Percentiles rank a stretch among this genome's conserved stretches.
phyloP scores from a whole-genome alignment of 2,329 filamentous ascomycete species.

The Colletotrichum cordylinicola region DNA sequence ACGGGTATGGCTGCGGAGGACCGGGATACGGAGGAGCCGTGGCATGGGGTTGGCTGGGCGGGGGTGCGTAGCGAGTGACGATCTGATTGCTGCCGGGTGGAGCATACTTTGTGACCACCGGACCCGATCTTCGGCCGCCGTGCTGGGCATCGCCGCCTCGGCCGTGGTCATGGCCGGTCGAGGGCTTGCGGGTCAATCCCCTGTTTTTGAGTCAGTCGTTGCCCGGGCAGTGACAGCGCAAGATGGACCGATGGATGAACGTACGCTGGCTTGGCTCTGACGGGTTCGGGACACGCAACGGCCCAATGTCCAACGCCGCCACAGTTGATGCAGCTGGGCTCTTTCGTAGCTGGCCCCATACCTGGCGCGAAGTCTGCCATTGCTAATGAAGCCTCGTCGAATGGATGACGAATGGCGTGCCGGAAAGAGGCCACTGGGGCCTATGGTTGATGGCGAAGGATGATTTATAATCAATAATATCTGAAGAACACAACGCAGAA shows the following conservation, averaged over 20 bases:
- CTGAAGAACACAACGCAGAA: neutral
- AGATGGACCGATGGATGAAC: neutral
- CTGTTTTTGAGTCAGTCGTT: neutral
- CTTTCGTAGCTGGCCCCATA: constrained; percentile 9
- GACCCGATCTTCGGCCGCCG: constrained; percentile 6
- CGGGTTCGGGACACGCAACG: constrained; percentile 20
- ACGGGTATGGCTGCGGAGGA: constrained; percentile 9
- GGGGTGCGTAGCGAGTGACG: constrained; percentile 21
- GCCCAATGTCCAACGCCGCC: constrained; percentile 21
- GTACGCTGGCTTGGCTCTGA: constrained; percentile 20
- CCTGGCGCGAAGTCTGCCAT: constrained; percentile 19
- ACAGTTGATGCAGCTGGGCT: constrained; percentile 22
- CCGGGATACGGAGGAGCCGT: constrained; percentile 13
- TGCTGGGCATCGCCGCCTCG: constrained; percentile 5
- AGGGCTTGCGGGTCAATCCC: constrained; percentile 10
- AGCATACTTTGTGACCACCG: constrained; percentile 20
- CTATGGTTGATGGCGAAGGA: neutral
- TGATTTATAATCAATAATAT: neutral
- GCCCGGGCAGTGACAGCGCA: neutral
- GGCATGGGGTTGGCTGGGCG: constrained; percentile 14
- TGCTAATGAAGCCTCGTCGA: neutral
- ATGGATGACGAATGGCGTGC: neutral
- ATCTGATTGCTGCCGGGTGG: constrained; percentile 14
- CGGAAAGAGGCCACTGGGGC: neutral
- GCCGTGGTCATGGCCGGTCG: neutral